Conservation (phyloP, 805 yeast genomes). For the Candida yuanshanica region DNA sequence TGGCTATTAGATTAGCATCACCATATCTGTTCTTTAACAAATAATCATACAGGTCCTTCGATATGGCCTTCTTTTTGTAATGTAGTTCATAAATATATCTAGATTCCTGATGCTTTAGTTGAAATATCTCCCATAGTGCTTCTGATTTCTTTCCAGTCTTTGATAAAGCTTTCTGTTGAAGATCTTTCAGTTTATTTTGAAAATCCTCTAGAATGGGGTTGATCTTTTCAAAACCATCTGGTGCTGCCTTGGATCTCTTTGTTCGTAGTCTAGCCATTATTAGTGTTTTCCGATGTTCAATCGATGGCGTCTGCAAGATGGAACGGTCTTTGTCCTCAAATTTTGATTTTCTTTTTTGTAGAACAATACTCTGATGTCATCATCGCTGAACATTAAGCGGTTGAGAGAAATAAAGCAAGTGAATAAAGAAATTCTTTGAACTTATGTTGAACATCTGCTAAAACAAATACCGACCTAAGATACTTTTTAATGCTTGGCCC, state of each 20-base stretch:
- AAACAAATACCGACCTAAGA: too few species aligned
- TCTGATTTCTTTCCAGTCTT: slow-evolving; percentile 45
- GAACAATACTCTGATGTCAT: too few species aligned
- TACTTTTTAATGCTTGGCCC: too few species aligned
- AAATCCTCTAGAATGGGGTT: slow-evolving; percentile 61
- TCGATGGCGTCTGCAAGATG: not conserved
- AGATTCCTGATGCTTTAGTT: slow-evolving; percentile 68
- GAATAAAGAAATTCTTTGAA: too few species aligned
- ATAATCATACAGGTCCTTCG: slow-evolving; percentile 68
- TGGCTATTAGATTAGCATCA: slow-evolving; percentile 70
- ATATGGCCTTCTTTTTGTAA: slow-evolving; percentile 64
- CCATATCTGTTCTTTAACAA: slow-evolving; percentile 59
- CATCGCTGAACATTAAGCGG: too few species aligned
- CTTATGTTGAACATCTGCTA: too few species aligned
- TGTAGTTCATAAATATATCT: slow-evolving; percentile 70
- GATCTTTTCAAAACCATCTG: slow-evolving; percentile 67
- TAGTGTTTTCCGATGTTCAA: not conserved
- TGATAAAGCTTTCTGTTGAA: slow-evolving; percentile 34
- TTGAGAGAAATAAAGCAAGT: too few species aligned
- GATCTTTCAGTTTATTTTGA: slow-evolving; percentile 49
- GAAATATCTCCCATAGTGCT: slow-evolving; percentile 63
- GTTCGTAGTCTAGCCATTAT: slow-evolving; percentile 42
- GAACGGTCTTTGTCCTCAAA: not conserved
- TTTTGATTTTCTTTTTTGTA: not conserved
- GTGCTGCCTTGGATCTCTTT: slow-evolving; percentile 46